Conservation (phyloP, 2,329 filamentous ascomycete genomes). For the Fusarium globosum region DNA sequence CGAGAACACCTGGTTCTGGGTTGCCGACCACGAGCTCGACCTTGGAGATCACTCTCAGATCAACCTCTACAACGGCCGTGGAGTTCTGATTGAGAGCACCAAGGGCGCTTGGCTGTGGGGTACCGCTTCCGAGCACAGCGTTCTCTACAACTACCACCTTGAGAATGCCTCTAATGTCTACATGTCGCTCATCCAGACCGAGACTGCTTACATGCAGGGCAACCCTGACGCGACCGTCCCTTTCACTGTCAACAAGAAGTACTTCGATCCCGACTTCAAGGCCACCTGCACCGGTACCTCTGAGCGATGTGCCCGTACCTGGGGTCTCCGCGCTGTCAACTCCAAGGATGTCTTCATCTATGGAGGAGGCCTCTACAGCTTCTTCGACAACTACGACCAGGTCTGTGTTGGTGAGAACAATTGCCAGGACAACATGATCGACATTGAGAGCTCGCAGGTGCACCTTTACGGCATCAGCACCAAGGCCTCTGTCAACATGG, state of each 20-base stretch:
- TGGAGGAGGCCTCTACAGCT: conserved; percentile 81
- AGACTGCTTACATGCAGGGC: conserved; percentile 89
- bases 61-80: conserved; percentile 89
- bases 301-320: conserved; percentile 76
- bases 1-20: conserved; percentile 93
- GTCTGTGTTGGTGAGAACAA: conserved; percentile 73
- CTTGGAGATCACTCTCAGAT: conserved; percentile 78
- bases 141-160: conserved; percentile 87
- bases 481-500: conserved; percentile 80
- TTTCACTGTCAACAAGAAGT: conserved; percentile 68
- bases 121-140: conserved; percentile 75
- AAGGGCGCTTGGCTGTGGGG: conserved; percentile 84
- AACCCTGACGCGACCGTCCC: conserved; percentile 79
- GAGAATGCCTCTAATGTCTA: conserved; percentile 81
- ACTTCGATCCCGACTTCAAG: conserved; percentile 75
- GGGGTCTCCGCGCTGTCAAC: conserved; percentile 78
- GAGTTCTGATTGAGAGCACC: conserved; percentile 79
- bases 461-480: conserved; percentile 77
- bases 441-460: conserved; percentile 74
- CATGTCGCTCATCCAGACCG: conserved; percentile 86
- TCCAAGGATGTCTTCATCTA: conserved; percentile 76
- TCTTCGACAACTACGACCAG: conserved; percentile 85
- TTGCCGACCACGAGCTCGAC: conserved; percentile 91
- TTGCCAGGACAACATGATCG: conserved; percentile 84
- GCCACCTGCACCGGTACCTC: conserved; percentile 59